Evolutionary conservation across 495 filamentous ascomycete genomes (phyloP).

Genomic region (Lophiostoma macrostomum): DNA sequence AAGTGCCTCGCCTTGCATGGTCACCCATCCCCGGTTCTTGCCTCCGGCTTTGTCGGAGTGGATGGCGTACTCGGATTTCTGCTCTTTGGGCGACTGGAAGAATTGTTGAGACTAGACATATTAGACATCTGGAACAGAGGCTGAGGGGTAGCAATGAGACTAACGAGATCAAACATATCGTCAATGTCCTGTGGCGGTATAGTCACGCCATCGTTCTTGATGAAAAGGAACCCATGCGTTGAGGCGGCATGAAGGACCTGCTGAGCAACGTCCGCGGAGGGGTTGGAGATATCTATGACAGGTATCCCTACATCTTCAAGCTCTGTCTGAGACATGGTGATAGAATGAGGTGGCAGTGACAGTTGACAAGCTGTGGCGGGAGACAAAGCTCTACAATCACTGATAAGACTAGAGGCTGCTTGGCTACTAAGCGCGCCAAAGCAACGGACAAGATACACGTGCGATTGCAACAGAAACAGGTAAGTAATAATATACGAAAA

Average conservation of each 20-base stretch:
- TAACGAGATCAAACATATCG: conserved; percentile 72
- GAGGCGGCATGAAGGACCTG: conserved; percentile 76
- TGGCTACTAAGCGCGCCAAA: no score
- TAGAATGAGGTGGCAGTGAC: not conserved
- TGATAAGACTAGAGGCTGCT: no score
- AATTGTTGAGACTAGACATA: conserved; percentile 67
- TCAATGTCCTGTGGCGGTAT: conserved; percentile 67
- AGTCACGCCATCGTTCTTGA: conserved; percentile 63
- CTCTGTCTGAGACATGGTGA: conserved; percentile 39
- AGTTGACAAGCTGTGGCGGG: not conserved
- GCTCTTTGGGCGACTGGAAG: conserved; percentile 66
- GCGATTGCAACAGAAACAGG: no score
- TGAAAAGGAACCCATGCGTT: conserved; percentile 83
- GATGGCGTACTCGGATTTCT: conserved; percentile 73
- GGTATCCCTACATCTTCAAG: conserved; percentile 58
- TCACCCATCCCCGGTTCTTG: conserved; percentile 82
- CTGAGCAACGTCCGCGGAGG: conserved; percentile 56
- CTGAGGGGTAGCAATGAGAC: conserved; percentile 1
- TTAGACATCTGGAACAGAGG: not conserved
- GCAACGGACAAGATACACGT: no score
- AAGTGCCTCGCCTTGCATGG: conserved; percentile 82
- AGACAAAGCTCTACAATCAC: no score
- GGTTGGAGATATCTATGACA: conserved; percentile 69
- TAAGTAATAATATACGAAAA: no score
- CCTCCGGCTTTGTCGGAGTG: conserved; percentile 51